Percentiles rank a stretch among this genome's conserved stretches.
Conservation (phyloP, 2,329 filamentous ascomycete genomes). For the Penicillium glabrum region DNA sequence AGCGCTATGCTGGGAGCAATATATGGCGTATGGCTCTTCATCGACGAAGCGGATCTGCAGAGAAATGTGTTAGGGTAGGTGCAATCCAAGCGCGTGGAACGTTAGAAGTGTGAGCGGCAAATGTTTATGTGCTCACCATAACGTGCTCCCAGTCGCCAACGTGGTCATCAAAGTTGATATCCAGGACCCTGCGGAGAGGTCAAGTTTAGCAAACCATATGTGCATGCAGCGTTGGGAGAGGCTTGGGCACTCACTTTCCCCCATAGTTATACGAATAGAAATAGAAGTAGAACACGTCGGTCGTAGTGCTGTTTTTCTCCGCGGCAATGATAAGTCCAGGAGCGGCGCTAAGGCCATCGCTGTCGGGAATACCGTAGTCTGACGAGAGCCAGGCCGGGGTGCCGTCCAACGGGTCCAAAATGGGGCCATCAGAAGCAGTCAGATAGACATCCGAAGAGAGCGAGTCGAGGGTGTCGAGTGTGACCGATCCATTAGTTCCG, state of each 20-base stretch:
- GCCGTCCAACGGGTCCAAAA: conserved; percentile 1
- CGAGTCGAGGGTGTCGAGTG: not conserved
- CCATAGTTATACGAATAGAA: conserved; percentile 7
- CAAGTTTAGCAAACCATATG: not conserved
- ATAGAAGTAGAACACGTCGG: conserved; percentile 6
- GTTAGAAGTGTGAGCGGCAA: not conserved
- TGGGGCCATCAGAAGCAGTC: conserved; percentile 5
- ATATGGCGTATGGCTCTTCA: conserved; percentile 4
- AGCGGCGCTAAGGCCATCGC: not conserved
- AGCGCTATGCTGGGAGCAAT: conserved; percentile 3
- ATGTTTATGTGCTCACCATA: not conserved
- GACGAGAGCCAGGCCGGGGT: conserved; percentile 3
- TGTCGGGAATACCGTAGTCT: conserved; percentile 2
- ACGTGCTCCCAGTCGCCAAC: conserved; percentile 6
- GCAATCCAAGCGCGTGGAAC: not conserved
- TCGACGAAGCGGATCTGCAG: conserved; percentile 4
- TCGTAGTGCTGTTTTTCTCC: conserved; percentile 5
- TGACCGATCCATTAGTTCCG: conserved; percentile 2
- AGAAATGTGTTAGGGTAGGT: not conserved
- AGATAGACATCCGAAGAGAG: conserved; percentile 3
- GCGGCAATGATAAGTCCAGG: conserved; percentile 1
- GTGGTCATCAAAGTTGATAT: conserved; percentile 6
- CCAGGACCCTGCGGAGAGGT: not conserved
- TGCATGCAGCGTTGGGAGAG: not conserved
- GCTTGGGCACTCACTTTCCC: not conserved